These are phyloP conservation scores for Fusarium dlaminii DNA, from an alignment of 2,329 filamentous ascomycete species.

Conservation along the genomic window DNA sequence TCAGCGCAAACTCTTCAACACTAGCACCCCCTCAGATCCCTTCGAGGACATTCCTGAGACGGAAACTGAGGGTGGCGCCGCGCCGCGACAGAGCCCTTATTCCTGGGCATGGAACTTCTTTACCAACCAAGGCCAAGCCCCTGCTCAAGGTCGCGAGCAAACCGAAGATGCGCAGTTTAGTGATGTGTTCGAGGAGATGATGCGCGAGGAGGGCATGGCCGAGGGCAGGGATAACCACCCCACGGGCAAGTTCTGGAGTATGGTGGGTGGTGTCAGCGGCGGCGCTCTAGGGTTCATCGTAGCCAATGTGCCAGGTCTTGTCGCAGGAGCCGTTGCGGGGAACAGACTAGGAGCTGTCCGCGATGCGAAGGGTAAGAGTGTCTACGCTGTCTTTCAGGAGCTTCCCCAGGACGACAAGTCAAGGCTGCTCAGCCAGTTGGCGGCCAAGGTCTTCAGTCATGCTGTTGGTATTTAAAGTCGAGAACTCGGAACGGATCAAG, in stretches of 20 bases:
- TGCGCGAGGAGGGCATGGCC: slow-evolving; percentile 85
- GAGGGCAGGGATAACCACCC: slow-evolving; percentile 69
- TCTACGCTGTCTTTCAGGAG: slow-evolving; percentile 90
- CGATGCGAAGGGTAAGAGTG: slow-evolving; percentile 92
- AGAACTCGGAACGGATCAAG: background rate
- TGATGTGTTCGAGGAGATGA: slow-evolving; percentile 89
- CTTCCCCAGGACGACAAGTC: slow-evolving; percentile 85
- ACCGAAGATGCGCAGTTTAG: slow-evolving; percentile 85
- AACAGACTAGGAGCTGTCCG: slow-evolving; percentile 90
- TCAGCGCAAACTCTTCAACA: slow-evolving; percentile 56
- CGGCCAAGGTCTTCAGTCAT: slow-evolving; percentile 86
- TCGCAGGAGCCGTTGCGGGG: slow-evolving; percentile 91
- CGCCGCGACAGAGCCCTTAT: slow-evolving; percentile 64
- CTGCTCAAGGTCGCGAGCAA: slow-evolving; percentile 56
- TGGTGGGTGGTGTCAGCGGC: slow-evolving; percentile 86
- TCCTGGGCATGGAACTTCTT: slow-evolving; percentile 81
- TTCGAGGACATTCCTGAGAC: slow-evolving; percentile 53
- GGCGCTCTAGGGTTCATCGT: slow-evolving; percentile 95
- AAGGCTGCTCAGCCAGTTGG: slow-evolving; percentile 82
- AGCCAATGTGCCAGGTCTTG: slow-evolving; percentile 86
- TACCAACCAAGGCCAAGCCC: slow-evolving; percentile 46
- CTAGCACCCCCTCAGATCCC: slow-evolving; percentile 49
- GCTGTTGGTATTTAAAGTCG: slow-evolving; percentile 66
- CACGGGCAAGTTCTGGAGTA: slow-evolving; percentile 83
- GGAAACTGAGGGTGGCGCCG: slow-evolving; percentile 50